Conservation (phyloP, 1,139 yeast genomes). For the Kluyveromyces sp. region DNA sequence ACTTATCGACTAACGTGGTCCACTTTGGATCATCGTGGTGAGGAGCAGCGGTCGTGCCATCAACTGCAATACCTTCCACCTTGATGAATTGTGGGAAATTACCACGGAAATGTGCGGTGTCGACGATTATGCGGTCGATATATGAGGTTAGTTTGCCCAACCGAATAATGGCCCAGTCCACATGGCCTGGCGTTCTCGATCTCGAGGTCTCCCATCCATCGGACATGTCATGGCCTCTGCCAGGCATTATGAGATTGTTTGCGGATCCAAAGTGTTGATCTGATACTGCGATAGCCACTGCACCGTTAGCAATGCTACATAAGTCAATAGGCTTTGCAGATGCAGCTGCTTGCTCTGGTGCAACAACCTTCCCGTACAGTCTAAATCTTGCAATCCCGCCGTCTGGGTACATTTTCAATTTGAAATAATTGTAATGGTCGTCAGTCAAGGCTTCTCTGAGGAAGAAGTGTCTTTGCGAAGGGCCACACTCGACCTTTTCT, state of each 20-base stretch:
- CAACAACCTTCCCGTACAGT: slow-evolving; percentile 68
- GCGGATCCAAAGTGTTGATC: slow-evolving; percentile 94
- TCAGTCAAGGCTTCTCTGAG: slow-evolving; percentile 51
- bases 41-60: slow-evolving; percentile 30
- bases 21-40: slow-evolving; percentile 42
- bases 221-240: slow-evolving; percentile 92
- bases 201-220: slow-evolving; percentile 99
- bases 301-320: slow-evolving; percentile 82
- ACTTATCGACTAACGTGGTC: slow-evolving; percentile 56
- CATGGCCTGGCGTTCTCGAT: slow-evolving; percentile 74
- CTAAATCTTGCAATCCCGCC: slow-evolving; percentile 96
- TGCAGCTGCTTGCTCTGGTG: slow-evolving; percentile 36
- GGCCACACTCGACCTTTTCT: slow-evolving; percentile 73
- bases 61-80: slow-evolving; percentile 47
- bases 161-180: slow-evolving; percentile 81
- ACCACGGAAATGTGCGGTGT: slow-evolving; percentile 90
- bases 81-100: slow-evolving; percentile 78
- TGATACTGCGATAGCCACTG: slow-evolving; percentile 71
- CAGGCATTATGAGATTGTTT: slow-evolving; percentile 80
- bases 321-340: slow-evolving; percentile 47
- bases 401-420: slow-evolving; percentile 89
- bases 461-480: slow-evolving; percentile 78
- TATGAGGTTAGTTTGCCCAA: slow-evolving; percentile 55
- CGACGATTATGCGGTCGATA: slow-evolving; percentile 57
- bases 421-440: slow-evolving; percentile 63